Evolutionary conservation across 1,139 yeast genomes (phyloP).

Genomic region (Candida pseudoviswanathii): DNA sequence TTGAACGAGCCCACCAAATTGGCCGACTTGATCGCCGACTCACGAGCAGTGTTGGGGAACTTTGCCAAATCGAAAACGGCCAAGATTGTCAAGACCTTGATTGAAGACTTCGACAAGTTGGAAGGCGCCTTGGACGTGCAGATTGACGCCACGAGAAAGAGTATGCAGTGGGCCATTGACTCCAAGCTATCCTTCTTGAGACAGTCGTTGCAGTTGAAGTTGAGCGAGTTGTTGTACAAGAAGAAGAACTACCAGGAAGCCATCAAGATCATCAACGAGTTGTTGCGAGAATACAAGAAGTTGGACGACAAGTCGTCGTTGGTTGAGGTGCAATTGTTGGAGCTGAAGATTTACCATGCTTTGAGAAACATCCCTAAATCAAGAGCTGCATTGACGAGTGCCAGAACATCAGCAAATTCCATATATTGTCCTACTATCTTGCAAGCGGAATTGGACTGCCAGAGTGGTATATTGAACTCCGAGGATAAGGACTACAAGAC

Average conservation of each 20-base stretch:
- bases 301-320: constrained; percentile 93
- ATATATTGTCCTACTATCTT: constrained; percentile 93
- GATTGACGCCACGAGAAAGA: constrained; percentile 71
- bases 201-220: constrained; percentile 82
- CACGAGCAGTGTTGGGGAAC: constrained; percentile 67
- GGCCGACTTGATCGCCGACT: constrained; percentile 62
- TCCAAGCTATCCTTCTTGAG: constrained; percentile 88
- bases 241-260: constrained; percentile 72
- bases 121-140: constrained; percentile 73
- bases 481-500: constrained; percentile 97
- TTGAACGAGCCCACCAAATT: constrained; percentile 52
- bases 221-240: constrained; percentile 72
- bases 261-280: constrained; percentile 65
- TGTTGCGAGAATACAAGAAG: constrained; percentile 85
- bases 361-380: constrained; percentile 91
- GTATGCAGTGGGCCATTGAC: constrained; percentile 83
- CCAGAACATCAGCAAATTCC: constrained; percentile 94
- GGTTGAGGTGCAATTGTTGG: constrained; percentile 93
- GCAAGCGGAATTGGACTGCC: constrained; percentile 93
- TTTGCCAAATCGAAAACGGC: constrained; percentile 96
- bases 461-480: constrained; percentile 94
- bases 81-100: constrained; percentile 73
- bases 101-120: constrained; percentile 74
- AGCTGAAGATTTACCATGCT: constrained; percentile 87
- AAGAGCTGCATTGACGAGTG: constrained; percentile 90